Evolutionary conservation across 2,329 filamentous ascomycete genomes (phyloP), one percentile per base, ranked within the genome.

Genomic region (Aspergillus jensenii): DNA sequence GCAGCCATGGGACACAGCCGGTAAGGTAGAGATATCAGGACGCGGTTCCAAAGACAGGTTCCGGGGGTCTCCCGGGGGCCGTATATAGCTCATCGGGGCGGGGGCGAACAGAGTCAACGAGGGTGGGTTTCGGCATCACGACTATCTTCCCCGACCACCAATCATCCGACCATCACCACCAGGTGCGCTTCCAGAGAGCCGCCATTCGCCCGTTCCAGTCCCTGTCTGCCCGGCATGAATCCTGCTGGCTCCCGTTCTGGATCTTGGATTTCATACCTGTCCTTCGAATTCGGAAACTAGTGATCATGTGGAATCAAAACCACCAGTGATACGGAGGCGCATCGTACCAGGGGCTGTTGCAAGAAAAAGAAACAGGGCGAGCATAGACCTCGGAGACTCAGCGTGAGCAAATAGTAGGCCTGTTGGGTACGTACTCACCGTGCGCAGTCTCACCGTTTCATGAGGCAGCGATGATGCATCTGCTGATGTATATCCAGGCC

Each of bases 91-190:
- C 48, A 48, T 35, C 37, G 23, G 53, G 39, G 53, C 45, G 37
- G 37, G 14, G 39, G 45, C 21, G 35, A 44, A 31, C 12, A 48
- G 12, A 15, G 39, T 53, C 39, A 58, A 45, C 45, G 17, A 46
- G 33, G 45, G 56, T 55, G 56, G 56, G 49, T 58, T 58, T 50
- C 56, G 39, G 40, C 56, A 58, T 58, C 44, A 54, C 45, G 51
- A 40, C 56, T 19, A 45, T 53, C 56, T 45, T 43, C 31, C n/a
- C 25, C 45, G 25, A 46, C 45, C 56, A 52, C 56, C 56, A 58
- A 58, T 58, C 56, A 58, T 51, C 51, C 56, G 35, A 27, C 19
- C 56, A 58, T 45, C 40, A 58, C 27, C 56, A 45, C 45, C 51
- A 55, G 51, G 56, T 58, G 56, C 46, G 31, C 56, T 40, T 47